Percentiles rank a stretch among this genome's conserved stretches.
phyloP scores from a whole-genome alignment of 2,329 filamentous ascomycete genomes.

The Penicillium concentricum region DNA sequence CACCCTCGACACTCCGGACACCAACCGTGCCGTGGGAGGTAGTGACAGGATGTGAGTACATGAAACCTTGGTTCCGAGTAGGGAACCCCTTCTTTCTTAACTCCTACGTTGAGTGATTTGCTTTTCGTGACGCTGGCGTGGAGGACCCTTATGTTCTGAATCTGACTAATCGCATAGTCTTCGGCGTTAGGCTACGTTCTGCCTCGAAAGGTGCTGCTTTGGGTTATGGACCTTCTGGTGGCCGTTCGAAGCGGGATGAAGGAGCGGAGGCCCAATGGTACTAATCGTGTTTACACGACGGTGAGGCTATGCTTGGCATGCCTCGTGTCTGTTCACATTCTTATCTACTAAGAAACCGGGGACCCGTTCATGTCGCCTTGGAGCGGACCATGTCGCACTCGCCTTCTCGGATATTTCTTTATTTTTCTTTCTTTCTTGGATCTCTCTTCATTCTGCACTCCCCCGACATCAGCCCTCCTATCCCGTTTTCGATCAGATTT shows the following conservation, averaged over 20 bases:
- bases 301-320: conserved; percentile 25
- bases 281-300: conserved; percentile 38
- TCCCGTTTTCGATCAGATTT: conserved; percentile 35
- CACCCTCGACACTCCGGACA: conserved; percentile 66
- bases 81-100: conserved; percentile 67
- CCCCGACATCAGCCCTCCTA: conserved; percentile 35
- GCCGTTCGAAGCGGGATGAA: conserved; percentile 55
- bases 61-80: conserved; percentile 74
- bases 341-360: conserved; percentile 31
- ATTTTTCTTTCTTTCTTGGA: conserved; percentile 27
- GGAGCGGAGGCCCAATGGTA: conserved; percentile 51
- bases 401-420: conserved; percentile 35
- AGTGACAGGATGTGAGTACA: conserved; percentile 96
- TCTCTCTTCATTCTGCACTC: conserved; percentile 37
- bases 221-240: conserved; percentile 48
- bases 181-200: conserved; percentile 83
- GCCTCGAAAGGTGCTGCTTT: conserved; percentile 68
- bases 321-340: conserved; percentile 30
- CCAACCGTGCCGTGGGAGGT: conserved; percentile 72
- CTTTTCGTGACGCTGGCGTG: conserved; percentile 68
- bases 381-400: conserved; percentile 29
- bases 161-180: conserved; percentile 79
- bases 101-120: conserved; percentile 78
- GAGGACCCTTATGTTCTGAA: conserved; percentile 66
- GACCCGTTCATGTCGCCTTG: conserved; percentile 27